Conservation (phyloP, 139 green algal genomes). For the Coelastrella sp. region DNA sequence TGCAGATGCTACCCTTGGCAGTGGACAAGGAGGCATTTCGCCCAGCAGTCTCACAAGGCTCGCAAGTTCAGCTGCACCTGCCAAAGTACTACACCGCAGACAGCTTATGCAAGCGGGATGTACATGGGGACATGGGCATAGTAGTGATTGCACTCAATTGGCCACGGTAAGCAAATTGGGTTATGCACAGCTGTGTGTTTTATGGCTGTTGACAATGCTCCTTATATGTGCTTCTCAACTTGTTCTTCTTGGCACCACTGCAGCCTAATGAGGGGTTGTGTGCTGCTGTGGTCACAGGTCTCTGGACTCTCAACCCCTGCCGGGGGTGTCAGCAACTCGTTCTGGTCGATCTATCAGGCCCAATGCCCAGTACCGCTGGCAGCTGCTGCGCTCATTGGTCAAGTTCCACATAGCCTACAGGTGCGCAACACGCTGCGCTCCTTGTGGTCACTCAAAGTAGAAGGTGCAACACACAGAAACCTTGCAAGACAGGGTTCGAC, state of each 20-base stretch:
- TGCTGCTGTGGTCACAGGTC: background rate
- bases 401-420: conserved; percentile 26
- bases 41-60: background rate
- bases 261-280: background rate
- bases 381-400: conserved; percentile 41
- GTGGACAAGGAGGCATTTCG: conserved; percentile 38
- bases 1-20: conserved; percentile 34
- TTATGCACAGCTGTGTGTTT: too few relatives aligned
- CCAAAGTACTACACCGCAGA: background rate
- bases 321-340: background rate
- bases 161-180: conserved; percentile 7
- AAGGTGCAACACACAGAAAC: too few relatives aligned
- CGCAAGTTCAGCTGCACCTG: background rate
- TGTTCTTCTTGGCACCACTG: background rate
- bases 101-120: background rate
- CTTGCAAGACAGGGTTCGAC: too few relatives aligned
- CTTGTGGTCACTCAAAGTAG: too few relatives aligned
- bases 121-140: conserved; percentile 43
- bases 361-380: conserved; percentile 31
- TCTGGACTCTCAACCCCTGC: background rate
- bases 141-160: conserved; percentile 31
- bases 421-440: too few relatives aligned
- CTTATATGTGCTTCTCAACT: background rate
- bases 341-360: background rate
- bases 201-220: too few relatives aligned